These are phyloP conservation scores for Metschnikowia gelsemii DNA, from an alignment of 805 yeast species.

Conservation along the genomic window DNA sequence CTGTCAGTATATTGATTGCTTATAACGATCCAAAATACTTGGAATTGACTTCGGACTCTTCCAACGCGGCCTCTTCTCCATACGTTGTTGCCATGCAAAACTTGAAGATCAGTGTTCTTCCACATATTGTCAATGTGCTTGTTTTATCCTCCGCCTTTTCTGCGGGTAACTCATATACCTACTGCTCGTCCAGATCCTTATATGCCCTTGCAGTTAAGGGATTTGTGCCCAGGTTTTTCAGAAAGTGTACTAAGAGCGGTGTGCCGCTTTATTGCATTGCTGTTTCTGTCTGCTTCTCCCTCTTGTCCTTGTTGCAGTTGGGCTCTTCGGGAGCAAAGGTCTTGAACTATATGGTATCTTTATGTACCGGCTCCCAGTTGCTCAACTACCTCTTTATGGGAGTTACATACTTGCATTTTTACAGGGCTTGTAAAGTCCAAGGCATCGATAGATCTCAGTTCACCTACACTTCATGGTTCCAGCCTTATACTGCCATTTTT, in stretches of 20 bases:
- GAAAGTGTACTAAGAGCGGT: slow-evolving; percentile 18
- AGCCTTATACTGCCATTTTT: slow-evolving; percentile 38
- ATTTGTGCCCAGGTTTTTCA: slow-evolving; percentile 20
- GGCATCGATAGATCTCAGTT: slow-evolving; percentile 35
- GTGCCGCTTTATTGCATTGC: slow-evolving; percentile 22
- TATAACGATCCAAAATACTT: slow-evolving; percentile 22
- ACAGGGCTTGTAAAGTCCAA: slow-evolving; percentile 25
- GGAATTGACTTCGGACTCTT: slow-evolving; percentile 13
- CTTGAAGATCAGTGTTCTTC: slow-evolving; percentile 20
- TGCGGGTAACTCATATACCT: slow-evolving; percentile 24
- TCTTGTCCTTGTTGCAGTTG: slow-evolving; percentile 23
- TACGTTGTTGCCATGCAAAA: slow-evolving; percentile 25
- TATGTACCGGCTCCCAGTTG: slow-evolving; percentile 25
- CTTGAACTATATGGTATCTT: slow-evolving; percentile 23
- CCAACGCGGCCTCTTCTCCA: slow-evolving; percentile 24
- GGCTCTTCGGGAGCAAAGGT: slow-evolving; percentile 19
- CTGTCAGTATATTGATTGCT: slow-evolving; percentile 37
- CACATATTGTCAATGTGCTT: slow-evolving; percentile 21
- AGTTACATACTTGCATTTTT: slow-evolving; percentile 21
- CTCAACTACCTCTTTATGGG: slow-evolving; percentile 24
- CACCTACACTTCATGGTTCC: slow-evolving; percentile 45
- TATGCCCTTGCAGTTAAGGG: slow-evolving; percentile 22
- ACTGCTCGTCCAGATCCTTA: slow-evolving; percentile 23
- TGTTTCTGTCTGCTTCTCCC: slow-evolving; percentile 21
- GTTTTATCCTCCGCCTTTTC: slow-evolving; percentile 22